Evolutionary conservation across 257 asterid genomes (phyloP).

Genomic region (Ilex aquifolium): DNA sequence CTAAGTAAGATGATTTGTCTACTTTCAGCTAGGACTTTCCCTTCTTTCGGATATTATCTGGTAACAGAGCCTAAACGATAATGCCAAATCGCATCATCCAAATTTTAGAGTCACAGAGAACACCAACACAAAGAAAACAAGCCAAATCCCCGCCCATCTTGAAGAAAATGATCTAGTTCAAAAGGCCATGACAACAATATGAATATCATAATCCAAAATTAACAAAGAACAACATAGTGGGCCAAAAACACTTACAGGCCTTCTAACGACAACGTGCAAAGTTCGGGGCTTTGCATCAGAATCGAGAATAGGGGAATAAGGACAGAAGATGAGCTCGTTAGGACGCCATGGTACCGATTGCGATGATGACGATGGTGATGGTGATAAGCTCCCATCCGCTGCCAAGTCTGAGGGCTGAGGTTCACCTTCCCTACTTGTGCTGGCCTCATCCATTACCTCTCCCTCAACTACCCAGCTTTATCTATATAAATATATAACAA

Average conservation of each 20-base stretch:
- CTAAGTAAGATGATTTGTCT: neutral
- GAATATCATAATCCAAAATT: neutral
- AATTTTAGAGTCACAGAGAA: too few relatives aligned
- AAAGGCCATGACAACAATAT: neutral
- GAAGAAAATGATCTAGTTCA: neutral
- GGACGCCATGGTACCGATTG: constrained; percentile 58
- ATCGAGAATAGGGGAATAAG: constrained; percentile 38
- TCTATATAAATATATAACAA: constrained; percentile 6
- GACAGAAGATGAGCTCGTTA: constrained; percentile 53
- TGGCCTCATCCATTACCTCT: constrained; percentile 62
- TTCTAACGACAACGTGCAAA: constrained; percentile 68
- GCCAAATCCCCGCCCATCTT: neutral
- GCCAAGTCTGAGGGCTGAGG: constrained; percentile 19
- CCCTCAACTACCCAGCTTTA: constrained; percentile 18
- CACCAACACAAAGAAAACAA: neutral
- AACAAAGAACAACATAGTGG: neutral
- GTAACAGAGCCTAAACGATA: too few relatives aligned
- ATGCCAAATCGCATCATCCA: neutral
- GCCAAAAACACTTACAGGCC: constrained; percentile 59
- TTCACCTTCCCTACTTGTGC: constrained; percentile 33
- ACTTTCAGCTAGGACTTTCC: too few relatives aligned
- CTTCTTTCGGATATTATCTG: too few relatives aligned
- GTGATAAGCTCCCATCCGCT: constrained; percentile 37
- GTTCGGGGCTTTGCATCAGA: constrained; percentile 45
- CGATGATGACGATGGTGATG: constrained; percentile 36